phyloP scores from a whole-genome alignment of 2,329 filamentous ascomycete species.

The Cladosporium colombiae region DNA sequence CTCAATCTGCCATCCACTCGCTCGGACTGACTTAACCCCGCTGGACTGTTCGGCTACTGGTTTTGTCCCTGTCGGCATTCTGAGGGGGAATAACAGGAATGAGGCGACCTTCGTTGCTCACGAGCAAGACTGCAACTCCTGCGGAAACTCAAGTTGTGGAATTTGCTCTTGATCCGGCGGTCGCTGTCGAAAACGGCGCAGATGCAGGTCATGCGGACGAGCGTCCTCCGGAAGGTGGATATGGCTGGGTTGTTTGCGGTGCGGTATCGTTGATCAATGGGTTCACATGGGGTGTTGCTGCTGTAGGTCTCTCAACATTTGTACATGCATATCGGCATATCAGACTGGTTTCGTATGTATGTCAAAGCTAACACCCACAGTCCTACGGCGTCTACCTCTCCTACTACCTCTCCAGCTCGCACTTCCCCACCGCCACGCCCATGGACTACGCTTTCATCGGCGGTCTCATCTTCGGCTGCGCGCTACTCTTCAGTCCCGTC shows the following conservation, averaged over 20 bases:
- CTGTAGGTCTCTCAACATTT: slow-evolving; percentile 18
- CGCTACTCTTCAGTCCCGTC: slow-evolving; percentile 40
- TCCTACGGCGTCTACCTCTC: slow-evolving; percentile 48
- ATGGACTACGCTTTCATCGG: slow-evolving; percentile 47
- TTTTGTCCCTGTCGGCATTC: background rate
- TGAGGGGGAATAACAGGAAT: background rate
- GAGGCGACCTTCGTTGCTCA: background rate
- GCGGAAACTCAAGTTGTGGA: background rate
- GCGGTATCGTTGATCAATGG: slow-evolving; percentile 32
- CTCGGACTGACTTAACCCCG: slow-evolving; percentile 11
- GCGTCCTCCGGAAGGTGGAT: slow-evolving; percentile 34
- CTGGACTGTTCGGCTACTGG: slow-evolving; percentile 2
- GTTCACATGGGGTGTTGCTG: slow-evolving; percentile 33
- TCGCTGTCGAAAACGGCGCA: background rate
- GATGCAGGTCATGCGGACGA: background rate
- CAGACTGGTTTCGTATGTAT: background rate
- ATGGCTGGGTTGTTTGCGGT: slow-evolving; percentile 38
- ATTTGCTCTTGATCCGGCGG: background rate
- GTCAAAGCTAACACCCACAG: background rate
- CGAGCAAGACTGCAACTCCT: background rate
- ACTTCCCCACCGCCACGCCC: slow-evolving; percentile 39
- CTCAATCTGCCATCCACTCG: background rate
- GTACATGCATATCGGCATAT: background rate
- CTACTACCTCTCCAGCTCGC: slow-evolving; percentile 42
- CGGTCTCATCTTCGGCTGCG: slow-evolving; percentile 41